These are phyloP conservation scores for Plasmodium inui DNA, from an alignment of 169 alveolate species.

Conservation along the genomic window DNA sequence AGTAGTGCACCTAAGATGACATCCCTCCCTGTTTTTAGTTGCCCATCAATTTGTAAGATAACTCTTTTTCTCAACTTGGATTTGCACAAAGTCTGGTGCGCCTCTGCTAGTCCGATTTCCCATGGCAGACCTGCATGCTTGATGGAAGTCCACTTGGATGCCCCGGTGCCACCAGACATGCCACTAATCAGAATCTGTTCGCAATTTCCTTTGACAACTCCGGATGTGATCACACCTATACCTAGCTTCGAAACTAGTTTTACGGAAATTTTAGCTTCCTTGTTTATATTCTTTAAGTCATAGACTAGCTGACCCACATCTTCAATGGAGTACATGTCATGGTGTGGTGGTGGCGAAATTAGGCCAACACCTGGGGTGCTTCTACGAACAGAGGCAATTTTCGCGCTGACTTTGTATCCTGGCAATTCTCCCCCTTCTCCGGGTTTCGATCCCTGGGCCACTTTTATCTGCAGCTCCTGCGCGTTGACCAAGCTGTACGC, in stretches of 20 bases:
- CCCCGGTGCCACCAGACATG: constrained; percentile 88
- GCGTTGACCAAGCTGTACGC: constrained; percentile 84
- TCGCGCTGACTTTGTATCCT: constrained; percentile 88
- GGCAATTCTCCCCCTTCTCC: constrained; percentile 91
- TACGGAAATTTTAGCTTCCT: constrained; percentile 84
- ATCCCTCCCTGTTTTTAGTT: constrained; percentile 85
- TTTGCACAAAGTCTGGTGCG: constrained; percentile 83
- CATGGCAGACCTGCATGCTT: constrained; percentile 87
- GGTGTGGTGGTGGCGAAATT: constrained; percentile 89
- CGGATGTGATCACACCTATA: constrained; percentile 85
- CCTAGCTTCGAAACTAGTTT: constrained; percentile 86
- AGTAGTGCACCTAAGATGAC: constrained; percentile 84
- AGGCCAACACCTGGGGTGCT: constrained; percentile 87
- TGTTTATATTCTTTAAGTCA: constrained; percentile 85
- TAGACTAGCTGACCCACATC: constrained; percentile 86
- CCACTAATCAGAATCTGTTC: constrained; percentile 85
- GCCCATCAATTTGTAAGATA: constrained; percentile 85
- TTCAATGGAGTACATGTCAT: constrained; percentile 89
- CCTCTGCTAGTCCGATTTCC: constrained; percentile 89
- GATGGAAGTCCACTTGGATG: constrained; percentile 87
- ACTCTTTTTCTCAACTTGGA: constrained; percentile 82
- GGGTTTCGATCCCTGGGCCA: constrained; percentile 90
- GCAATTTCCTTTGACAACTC: constrained; percentile 87
- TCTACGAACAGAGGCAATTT: constrained; percentile 85
- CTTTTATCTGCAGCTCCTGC: constrained; percentile 84